These are phyloP conservation scores for Geranomyces variabilis DNA, from an alignment of 192 early-diverging fungal species.

Conservation along the genomic window DNA sequence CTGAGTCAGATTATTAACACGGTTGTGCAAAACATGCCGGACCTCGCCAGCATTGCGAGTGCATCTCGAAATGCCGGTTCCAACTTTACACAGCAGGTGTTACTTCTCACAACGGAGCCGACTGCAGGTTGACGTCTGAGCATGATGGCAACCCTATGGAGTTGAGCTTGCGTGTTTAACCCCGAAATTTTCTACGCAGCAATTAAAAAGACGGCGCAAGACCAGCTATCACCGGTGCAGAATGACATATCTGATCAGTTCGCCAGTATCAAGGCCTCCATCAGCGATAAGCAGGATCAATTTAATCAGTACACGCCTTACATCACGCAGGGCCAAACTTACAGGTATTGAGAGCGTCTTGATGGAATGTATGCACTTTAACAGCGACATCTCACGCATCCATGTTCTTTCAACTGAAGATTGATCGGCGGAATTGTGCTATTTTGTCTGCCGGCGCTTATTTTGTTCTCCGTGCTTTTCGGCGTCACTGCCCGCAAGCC, in stretches of 20 bases:
- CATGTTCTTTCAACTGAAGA: neutral
- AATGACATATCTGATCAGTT: neutral
- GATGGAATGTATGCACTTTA: neutral
- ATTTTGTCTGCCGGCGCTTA: slow-evolving; percentile 18
- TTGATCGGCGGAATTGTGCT: slow-evolving; percentile 8
- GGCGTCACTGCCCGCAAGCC: slow-evolving; percentile 20
- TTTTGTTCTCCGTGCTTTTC: slow-evolving; percentile 17
- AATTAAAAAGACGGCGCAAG: too few species aligned
- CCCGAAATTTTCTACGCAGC: too few species aligned
- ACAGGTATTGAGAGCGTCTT: slow-evolving; percentile 1
- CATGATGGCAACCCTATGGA: too few species aligned
- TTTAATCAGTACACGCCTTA: neutral
- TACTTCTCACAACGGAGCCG: neutral
- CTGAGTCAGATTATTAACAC: neutral
- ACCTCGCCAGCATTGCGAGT: slow-evolving; percentile 4
- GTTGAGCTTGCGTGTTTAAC: too few species aligned
- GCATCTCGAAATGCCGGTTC: neutral
- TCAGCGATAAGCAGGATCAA: neutral
- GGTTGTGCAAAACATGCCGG: neutral
- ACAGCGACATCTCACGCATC: neutral
- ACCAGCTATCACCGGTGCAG: neutral
- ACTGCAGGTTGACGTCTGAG: too few species aligned
- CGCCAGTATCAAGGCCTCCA: neutral
- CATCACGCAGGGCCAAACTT: slow-evolving; percentile 11
- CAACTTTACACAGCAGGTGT: neutral